Evolutionary conservation across 2,329 filamentous ascomycete genomes (phyloP), one percentile per base, ranked within the genome.

Genomic region (Fusarium pseudonygamai): DNA sequence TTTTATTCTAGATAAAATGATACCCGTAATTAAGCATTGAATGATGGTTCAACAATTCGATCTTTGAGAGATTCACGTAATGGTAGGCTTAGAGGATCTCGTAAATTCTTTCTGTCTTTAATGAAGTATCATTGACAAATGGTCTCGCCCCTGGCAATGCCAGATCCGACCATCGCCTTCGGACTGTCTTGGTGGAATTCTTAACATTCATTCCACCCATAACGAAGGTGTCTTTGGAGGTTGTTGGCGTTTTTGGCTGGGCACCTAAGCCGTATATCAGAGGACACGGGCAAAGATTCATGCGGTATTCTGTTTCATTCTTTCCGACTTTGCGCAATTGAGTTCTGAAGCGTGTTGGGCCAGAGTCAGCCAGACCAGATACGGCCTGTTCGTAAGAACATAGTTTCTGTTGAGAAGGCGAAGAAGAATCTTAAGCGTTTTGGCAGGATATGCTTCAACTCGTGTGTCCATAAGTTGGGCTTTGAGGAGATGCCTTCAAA

Each of bases 11-110:
- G 36, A 63, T 52, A 49, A 60, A 55, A 70, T 71, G 75, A 77
- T 77, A 77, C 72, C 75, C 75, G 37, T 68, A 64, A 64, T 60
- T 24, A 57, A 37, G n/a, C 20, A 58, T 49, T 28, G 6, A 28
- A 34, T 14, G 13, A 10, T 34, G 2, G 22, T 28, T 18, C 36
- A 56, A 32, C 22, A 24, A n/a, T 24, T 56, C 26, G 16, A 18
- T 14, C 5, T 22, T 28, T 40, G 11, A 6, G 18, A n/a, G 6
- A 26, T 53, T 12, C 24, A 15, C 26, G 10, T 39, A 16, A 13
- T 7, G 1, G 14, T 22, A 3, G 11, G 34, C 15, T 37, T 12
- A 16, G 18, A 40, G 24, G 15, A 14, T 28, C 20, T 28, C 26
- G 11, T 55, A 13, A 18, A 40, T 30, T 30, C 34, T 39, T 30